phyloP scores from a whole-genome alignment of 306 rosid species.

The Prunus davidiana region DNA sequence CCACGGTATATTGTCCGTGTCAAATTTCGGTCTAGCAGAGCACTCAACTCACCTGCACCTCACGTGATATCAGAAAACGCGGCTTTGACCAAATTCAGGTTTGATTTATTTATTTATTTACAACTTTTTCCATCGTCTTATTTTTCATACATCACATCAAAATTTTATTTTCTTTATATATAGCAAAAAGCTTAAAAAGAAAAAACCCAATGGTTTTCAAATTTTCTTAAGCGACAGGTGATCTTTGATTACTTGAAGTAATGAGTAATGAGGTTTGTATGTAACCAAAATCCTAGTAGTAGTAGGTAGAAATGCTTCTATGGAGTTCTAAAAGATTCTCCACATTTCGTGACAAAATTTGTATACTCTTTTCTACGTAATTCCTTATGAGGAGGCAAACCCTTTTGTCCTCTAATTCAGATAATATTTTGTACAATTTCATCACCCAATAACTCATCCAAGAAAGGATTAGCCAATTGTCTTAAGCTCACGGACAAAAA shows the following conservation, averaged over 20 bases:
- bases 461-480: neutral
- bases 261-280: neutral
- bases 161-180: no score
- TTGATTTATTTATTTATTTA: neutral
- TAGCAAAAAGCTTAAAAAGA: no score
- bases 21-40: neutral
- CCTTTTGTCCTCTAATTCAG: neutral
- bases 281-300: neutral
- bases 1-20: neutral
- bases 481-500: neutral
- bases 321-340: neutral
- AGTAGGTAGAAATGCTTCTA: neutral
- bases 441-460: neutral
- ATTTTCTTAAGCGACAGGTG: no score
- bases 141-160: no score
- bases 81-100: neutral
- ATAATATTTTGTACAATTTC: neutral
- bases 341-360: slow-evolving; percentile 3
- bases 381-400: neutral
- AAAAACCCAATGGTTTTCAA: neutral
- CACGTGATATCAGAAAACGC: neutral
- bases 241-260: neutral
- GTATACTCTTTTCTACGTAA: neutral
- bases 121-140: no score
- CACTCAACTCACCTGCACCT: neutral